Evolutionary conservation across 805 yeast genomes (phyloP), one percentile per base, ranked within the genome.

Genomic region (Yamadazyma endophytica): DNA sequence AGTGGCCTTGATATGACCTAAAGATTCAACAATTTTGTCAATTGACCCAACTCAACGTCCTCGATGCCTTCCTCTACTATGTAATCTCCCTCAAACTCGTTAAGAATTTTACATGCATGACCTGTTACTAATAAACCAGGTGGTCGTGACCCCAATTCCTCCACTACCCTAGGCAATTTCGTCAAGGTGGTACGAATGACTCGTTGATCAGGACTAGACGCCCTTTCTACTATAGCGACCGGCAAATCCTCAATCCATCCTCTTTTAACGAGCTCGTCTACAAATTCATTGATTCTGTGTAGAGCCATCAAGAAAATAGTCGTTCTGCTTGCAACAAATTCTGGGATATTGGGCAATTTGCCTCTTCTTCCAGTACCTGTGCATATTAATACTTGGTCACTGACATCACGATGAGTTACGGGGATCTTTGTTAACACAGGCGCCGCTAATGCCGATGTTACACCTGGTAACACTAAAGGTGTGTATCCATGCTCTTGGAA

Each of bases 321-420:
- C 0, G 97, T 90, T 44, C 97, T 67, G 3, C 82, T 61, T 27
- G 61, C 52, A 5, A 77, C 82, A 56, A 70, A 89, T 29, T 75
- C 82, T 1, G 97, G 97, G 11, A 85, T 59, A 29, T 67, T 66
- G 1, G 96, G 96, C 29, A 85, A 54, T 3, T 78, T 79, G 5
- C 97, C 97, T 21, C 81, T 77, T 33, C 92, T 76, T 1, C 96
- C 97, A 0, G 96, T 88, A 3, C 97, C 97, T 0, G 97, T 90
- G 56, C 96, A 87, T 15, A 90, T 78, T 33, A 90, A 69, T 4
- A 90, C 87, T 59, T 90, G 97, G 55, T 89, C 97, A 2, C 95
- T 84, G 2, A 85, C 86, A 24, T 82, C 92, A 40, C 97, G 67
- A 50, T 89, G 96, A 0, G 97, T 90, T 5, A 94, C 88, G 1